phyloP scores from a whole-genome alignment of 78 protist genomes.

The Dictyostelium discoideum region DNA sequence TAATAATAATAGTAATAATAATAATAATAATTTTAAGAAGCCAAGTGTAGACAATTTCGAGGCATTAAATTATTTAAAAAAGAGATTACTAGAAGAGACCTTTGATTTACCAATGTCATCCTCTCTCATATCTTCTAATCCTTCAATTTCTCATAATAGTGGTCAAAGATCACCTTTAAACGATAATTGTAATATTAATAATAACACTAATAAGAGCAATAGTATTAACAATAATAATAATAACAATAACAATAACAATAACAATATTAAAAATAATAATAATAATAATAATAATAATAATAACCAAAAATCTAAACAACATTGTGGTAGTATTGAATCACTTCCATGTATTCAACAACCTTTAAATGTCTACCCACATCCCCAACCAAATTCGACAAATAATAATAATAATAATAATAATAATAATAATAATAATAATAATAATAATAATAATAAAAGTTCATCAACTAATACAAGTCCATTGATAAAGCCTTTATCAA shows the following conservation, averaged over 20 bases:
- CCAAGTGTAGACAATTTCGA: background rate
- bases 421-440: no score
- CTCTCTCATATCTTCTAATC: background rate
- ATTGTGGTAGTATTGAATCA: background rate
- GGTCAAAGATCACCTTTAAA: background rate
- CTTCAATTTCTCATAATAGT: background rate
- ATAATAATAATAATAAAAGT: background rate
- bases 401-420: background rate
- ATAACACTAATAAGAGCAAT: background rate
- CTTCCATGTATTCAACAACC: background rate
- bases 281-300: background rate
- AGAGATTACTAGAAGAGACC: background rate
- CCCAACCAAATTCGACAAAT: background rate
- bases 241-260: background rate
- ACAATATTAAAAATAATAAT: background rate
- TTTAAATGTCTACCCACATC: background rate
- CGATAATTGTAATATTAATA: background rate
- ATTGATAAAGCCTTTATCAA: background rate
- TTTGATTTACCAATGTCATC: slow-evolving; percentile 15
- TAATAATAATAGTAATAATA: background rate
- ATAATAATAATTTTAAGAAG: background rate
- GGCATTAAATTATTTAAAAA: background rate
- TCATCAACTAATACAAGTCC: background rate
- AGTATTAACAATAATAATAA: background rate
- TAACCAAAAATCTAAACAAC: background rate